Conservation (phyloP, 106 monocot species). For the Dioscorea zingiberensis region DNA sequence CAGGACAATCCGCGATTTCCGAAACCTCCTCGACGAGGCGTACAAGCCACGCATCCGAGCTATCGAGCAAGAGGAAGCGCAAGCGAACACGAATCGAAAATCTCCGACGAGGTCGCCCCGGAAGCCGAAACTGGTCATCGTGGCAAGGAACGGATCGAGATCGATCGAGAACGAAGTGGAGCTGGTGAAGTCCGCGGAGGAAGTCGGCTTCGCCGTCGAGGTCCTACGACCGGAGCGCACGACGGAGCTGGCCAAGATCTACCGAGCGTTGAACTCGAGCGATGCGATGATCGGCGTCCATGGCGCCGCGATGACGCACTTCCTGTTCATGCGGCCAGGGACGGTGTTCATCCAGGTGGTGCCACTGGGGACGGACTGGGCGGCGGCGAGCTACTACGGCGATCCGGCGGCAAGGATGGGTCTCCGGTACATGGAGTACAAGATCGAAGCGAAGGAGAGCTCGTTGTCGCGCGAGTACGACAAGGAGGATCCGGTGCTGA, state of each 20-base stretch:
- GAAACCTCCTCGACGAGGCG: conserved; percentile 48
- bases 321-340: conserved; percentile 66
- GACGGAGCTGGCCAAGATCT: conserved; percentile 52
- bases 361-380: conserved; percentile 71
- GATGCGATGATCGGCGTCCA: conserved; percentile 69
- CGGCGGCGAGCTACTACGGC: conserved; percentile 62
- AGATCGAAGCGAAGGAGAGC: conserved; percentile 56
- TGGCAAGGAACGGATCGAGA: conserved; percentile 51
- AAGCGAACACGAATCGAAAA: neutral
- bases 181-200: conserved; percentile 23
- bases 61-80: conserved; percentile 4
- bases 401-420: conserved; percentile 55
- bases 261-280: conserved; percentile 35
- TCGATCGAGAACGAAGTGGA: conserved; percentile 57
- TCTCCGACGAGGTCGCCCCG: neutral
- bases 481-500: conserved; percentile 52
- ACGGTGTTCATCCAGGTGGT: conserved; percentile 62
- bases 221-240: conserved; percentile 32
- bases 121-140: conserved; percentile 37
- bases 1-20: conserved; percentile 38
- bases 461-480: conserved; percentile 46
- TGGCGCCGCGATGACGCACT: conserved; percentile 81
- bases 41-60: conserved; percentile 22
- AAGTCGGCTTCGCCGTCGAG: conserved; percentile 44
- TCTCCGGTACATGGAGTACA: conserved; percentile 42